These are phyloP conservation scores for Candida sanyaensis DNA, from an alignment of 1,139 yeast species.

Conservation along the genomic window DNA sequence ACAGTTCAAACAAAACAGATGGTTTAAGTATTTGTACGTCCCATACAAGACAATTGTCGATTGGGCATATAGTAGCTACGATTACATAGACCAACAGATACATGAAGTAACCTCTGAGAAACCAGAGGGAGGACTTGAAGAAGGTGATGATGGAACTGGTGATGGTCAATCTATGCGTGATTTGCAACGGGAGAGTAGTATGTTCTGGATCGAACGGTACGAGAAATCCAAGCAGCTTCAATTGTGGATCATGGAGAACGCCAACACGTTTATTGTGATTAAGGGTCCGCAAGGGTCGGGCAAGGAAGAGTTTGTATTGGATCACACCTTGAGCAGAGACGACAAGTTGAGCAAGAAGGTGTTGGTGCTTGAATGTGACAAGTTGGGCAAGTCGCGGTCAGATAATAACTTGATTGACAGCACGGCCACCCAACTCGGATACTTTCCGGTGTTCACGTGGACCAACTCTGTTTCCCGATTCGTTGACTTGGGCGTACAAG, in stretches of 20 bases:
- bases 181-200: slow-evolving; percentile 23
- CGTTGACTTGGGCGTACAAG: slow-evolving; percentile 83
- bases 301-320: slow-evolving; percentile 75
- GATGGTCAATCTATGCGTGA: slow-evolving; percentile 9
- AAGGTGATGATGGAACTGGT: slow-evolving; percentile 4
- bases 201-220: slow-evolving; percentile 70
- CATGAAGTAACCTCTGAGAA: slow-evolving; percentile 18
- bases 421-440: slow-evolving; percentile 80
- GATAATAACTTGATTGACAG: slow-evolving; percentile 68
- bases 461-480: slow-evolving; percentile 76
- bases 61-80: slow-evolving; percentile 32
- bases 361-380: slow-evolving; percentile 77
- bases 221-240: slow-evolving; percentile 68
- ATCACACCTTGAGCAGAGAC: slow-evolving; percentile 59
- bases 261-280: slow-evolving; percentile 79
- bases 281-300: slow-evolving; percentile 97
- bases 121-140: slow-evolving; percentile 12
- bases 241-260: slow-evolving; percentile 81
- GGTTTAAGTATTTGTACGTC: slow-evolving; percentile 25
- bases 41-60: slow-evolving; percentile 27
- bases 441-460: slow-evolving; percentile 95
- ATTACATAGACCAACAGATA: slow-evolving; percentile 26
- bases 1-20: slow-evolving; percentile 31
- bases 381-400: slow-evolving; percentile 67
- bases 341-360: slow-evolving; percentile 50